Base-by-base conservation (phyloP, 306 rosid genomes). In the Trifolium subterraneum region DNA sequence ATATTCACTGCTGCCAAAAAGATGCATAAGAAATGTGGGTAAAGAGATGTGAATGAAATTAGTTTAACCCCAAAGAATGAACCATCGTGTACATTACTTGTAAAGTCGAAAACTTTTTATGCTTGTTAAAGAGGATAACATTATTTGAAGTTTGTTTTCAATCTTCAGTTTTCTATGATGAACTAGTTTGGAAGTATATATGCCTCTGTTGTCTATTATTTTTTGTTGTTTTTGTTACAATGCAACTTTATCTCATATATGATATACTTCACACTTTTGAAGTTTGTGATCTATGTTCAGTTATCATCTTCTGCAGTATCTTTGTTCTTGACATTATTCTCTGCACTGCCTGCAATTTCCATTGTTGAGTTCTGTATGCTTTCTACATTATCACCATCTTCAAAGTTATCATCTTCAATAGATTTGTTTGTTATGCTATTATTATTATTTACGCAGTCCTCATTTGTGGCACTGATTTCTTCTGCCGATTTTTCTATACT, bases 261-360 rank as follows among this genome's bases (percentile, higher is more conserved):
- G 23, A 54, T 45, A 70, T 14, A 44, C 19, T 68, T 70, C 72
- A 60, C 45, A 59, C 72, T 14, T 47, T 9, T 35, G 22, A 8
- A 38, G 20, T 54, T 45, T 75, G 58, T 39, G 27, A 23, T 55
- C 19, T 31, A 18, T 67, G 60, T 60, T 29, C 4, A 29, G 35
- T 55, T 42, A 42, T 25, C 68, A 72, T 66, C 77, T 33, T 48
- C 9, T 35, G 9, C 80, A 62, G 6, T 19, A 61, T 47, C 77
- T n/a, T n/a, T 63, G 64, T 73, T 70, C 75, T 72, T 64, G 19
- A 41, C 15, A 64, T 60, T 36, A 70, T 65, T 41, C 69, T 70
- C 68, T 18, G 47, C 33, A 70, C 2, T 62, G 18, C n/a, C 48
- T 13, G 48, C 35, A 41, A 33, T 20, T 47, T 69, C 61, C 54